Evolutionary conservation across 306 rosid genomes (phyloP), one percentile per base, ranked within the genome.

Genomic region (Pyrus bretschneideri): DNA sequence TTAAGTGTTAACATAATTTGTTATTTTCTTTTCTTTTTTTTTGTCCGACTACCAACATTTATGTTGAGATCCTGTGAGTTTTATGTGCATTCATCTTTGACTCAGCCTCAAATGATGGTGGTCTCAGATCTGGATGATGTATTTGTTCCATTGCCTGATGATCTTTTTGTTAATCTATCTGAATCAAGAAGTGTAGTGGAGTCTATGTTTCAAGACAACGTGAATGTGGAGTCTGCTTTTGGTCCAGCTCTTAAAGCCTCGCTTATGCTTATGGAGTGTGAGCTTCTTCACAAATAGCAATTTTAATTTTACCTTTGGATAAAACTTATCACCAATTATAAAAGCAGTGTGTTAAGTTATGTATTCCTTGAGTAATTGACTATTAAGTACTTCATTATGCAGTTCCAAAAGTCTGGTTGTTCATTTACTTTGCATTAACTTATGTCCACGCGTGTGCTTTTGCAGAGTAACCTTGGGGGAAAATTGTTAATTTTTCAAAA

Each of bases 21-120:
- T 63, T 27, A 42, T 67, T 59, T 67, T 12, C 18, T 19, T 59
- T 67, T 12, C 14, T 19, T 30, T 13, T 66, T 31, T 31, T 31
- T 75, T 72, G 69, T 64, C 59, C 27, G 22, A 51, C 65, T 57
- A 30, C n/a, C 67, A 31, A 57, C 66, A 65, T 69, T 33, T 68
- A 42, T 73, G 72, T 81, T 84, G 33, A 72, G 68, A 33, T 80
- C 78, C 65, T 82, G 64, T 73, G 79, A 72, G 40, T 79, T 79
- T 82, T 75, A 49, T 65, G 68, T 87, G 79, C 88, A 96, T 98
- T 89, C 99, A 72, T 89, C 98, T 79, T 84, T 96, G 88, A 89
- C 90, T 60, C 99, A 96, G 81, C 96, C 99, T 57, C 99, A 96
- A 86, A 96, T 96, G 99, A 87, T 89, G 90, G 99, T 96, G 81